Conservation (phyloP, 768 basidiomycete genomes). For the Candolleomyces eurysporus region DNA sequence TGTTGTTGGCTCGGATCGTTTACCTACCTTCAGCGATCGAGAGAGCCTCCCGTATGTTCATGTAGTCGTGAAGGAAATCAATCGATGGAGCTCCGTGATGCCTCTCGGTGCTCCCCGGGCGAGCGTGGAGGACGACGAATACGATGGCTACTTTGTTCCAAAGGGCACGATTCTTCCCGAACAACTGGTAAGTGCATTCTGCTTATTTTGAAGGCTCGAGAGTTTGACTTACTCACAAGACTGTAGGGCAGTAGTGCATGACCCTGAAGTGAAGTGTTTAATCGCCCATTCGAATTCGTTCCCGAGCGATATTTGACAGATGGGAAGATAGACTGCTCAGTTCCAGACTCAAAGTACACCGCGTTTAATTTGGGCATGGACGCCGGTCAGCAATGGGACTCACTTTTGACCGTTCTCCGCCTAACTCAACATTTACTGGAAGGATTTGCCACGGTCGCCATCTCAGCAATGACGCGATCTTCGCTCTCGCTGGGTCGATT, state of each 20-base stretch:
- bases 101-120: constrained; percentile 11
- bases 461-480: no score
- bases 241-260: constrained; percentile 12
- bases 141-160: constrained; percentile 15
- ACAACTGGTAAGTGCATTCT: constrained; percentile 6
- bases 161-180: constrained; percentile 14
- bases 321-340: constrained; percentile 7
- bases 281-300: constrained; percentile 4
- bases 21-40: constrained; percentile 8
- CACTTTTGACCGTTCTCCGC: no score
- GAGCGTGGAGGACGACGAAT: constrained; percentile 12
- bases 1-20: constrained; percentile 11
- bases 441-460: no score
- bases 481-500: constrained; percentile 9
- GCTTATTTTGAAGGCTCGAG: not conserved
- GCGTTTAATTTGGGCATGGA: constrained; percentile 15
- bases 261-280: constrained; percentile 4
- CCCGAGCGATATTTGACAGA: constrained; percentile 14
- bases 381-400: constrained; percentile 1
- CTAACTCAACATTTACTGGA: no score
- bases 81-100: constrained; percentile 8
- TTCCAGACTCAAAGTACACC: constrained; percentile 5
- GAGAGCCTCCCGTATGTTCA: constrained; percentile 13
- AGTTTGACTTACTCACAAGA: not conserved
- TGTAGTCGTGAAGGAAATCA: constrained; percentile 13